A percentile compares a stretch with the other conserved stretches of the same genome.
These are phyloP conservation scores for Candida glucosophila DNA, from an alignment of 1,139 yeast species.

Conservation along the genomic window DNA sequence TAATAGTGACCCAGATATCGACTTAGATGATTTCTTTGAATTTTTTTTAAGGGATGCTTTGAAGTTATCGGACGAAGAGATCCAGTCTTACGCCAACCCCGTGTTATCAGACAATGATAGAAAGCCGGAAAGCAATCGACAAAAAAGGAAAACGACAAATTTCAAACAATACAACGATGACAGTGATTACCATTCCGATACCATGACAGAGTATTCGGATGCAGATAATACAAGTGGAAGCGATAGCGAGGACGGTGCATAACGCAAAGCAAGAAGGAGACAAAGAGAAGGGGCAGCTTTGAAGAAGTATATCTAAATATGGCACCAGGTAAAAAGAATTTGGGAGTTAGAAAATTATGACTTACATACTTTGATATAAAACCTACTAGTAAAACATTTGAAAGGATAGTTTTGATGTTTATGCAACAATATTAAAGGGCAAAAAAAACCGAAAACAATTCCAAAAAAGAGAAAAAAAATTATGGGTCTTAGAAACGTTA, in stretches of 20 bases:
- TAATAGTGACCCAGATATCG: constrained; percentile 25
- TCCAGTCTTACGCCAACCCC: constrained; percentile 13
- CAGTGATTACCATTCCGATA: constrained; percentile 12
- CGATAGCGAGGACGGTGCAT: no score
- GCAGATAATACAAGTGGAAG: constrained; percentile 11
- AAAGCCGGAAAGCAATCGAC: constrained; percentile 1
- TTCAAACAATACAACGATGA: constrained; percentile 12
- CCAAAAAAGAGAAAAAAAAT: no score
- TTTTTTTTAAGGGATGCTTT: constrained; percentile 47
- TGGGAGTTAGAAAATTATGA: constrained; percentile 1
- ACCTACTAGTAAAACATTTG: no score
- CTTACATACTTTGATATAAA: no score
- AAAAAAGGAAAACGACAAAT: constrained; percentile 1
- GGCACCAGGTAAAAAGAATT: constrained; percentile 3
- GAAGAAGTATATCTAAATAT: no score
- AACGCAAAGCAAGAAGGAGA: no score
- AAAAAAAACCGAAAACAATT: no score
- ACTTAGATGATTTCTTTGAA: constrained; percentile 59
- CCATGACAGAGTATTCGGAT: constrained; percentile 6
- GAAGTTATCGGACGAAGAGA: constrained; percentile 29
- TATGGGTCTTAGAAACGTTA: no score
- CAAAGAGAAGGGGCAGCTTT: no score
- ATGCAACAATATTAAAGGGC: no score
- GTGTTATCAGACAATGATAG: constrained; percentile 1
- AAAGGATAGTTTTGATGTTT: no score